Percentiles rank a stretch among this genome's conserved stretches.
These are phyloP conservation scores for Diaporthe eres DNA, from an alignment of 2,329 filamentous ascomycete genomes.

Conservation along the genomic window DNA sequence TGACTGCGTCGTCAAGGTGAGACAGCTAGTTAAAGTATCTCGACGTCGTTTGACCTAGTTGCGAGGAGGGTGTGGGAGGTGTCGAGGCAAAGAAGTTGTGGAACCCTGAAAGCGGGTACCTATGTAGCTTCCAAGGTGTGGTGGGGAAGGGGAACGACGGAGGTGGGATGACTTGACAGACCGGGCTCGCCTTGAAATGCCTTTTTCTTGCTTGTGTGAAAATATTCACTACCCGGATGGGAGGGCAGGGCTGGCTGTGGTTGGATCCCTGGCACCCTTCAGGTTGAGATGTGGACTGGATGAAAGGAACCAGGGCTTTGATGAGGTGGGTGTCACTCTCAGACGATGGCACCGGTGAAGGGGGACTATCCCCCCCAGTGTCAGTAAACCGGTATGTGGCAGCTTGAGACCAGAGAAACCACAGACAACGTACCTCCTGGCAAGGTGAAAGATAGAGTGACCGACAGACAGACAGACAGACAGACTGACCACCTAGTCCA, in stretches of 20 bases:
- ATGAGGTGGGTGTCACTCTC: background rate
- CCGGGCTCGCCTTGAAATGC: background rate
- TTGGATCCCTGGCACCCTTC: background rate
- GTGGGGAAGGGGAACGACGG: slow-evolving; percentile 33
- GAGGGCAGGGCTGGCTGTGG: slow-evolving; percentile 7
- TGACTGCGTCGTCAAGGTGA: slow-evolving; percentile 10
- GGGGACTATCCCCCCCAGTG: background rate
- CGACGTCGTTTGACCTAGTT: slow-evolving; percentile 37
- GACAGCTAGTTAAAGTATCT: slow-evolving; percentile 37
- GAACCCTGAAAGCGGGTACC: slow-evolving; percentile 36
- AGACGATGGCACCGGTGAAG: slow-evolving; percentile 1
- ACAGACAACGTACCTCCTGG: background rate
- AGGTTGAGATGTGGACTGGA: background rate
- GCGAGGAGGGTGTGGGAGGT: slow-evolving; percentile 26
- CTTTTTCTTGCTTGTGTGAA: background rate
- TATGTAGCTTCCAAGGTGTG: slow-evolving; percentile 34
- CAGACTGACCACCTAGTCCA: background rate
- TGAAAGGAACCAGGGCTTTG: background rate
- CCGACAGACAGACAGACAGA: background rate
- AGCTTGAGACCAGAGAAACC: background rate
- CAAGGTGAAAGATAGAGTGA: background rate
- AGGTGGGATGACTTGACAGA: slow-evolving; percentile 26
- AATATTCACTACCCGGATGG: background rate
- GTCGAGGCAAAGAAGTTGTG: slow-evolving; percentile 36
- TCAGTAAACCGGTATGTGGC: background rate